Base-by-base conservation (phyloP, 2,329 filamentous ascomycete genomes). In the Alternaria metachromatica region DNA sequence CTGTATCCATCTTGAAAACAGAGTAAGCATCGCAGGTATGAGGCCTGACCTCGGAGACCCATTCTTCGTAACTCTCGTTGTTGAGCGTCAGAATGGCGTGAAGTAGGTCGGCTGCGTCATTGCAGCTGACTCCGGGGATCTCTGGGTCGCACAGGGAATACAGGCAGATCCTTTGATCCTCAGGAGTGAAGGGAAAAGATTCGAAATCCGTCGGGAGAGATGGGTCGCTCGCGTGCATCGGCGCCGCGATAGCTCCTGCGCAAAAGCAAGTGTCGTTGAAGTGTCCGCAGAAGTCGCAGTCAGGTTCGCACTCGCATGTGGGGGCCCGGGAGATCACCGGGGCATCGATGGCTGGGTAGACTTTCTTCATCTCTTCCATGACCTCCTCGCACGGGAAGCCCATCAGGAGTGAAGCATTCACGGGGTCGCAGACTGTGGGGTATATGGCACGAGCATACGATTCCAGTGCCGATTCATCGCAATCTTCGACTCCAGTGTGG, bases 351-450 rank as follows among this genome's bases (percentile, higher is more conserved):
- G 15, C 60, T 3, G 55, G 51, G 26, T 50, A 63, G 2, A 30
- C 9, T 3, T 11, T 44, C n/a, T 18, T 33, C 26, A 65, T 9
- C 20, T 60, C 59, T 4, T 23, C 23, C 46, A 37, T 55, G 0
- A 65, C 30, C 11, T 57, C 30, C 7, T 63, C 43, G n/a, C 63
- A 65, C 11, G 53, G 46, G n/a, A 57, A 55, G n/a, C 55, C 55
- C 23, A 53, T 45, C 12, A 65, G 10, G 3, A 65, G 20, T 3
- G 43, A 18, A 20, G 56, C 12, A 44, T 45, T 30, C 21, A 44
- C 45, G 5, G 55, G 30, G 5, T 65, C 60, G 43, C 63, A 65
- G 13, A 63, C 45, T 12, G 30, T 44, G 26, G 59, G 54, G 11
- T 60, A 57, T 13, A 60, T 10, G 11, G 26, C 37, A 26, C 44